Percentiles rank a stretch among this genome's conserved stretches.
Conservation (phyloP, 106 monocot genomes). For the Agapanthus africanus region DNA sequence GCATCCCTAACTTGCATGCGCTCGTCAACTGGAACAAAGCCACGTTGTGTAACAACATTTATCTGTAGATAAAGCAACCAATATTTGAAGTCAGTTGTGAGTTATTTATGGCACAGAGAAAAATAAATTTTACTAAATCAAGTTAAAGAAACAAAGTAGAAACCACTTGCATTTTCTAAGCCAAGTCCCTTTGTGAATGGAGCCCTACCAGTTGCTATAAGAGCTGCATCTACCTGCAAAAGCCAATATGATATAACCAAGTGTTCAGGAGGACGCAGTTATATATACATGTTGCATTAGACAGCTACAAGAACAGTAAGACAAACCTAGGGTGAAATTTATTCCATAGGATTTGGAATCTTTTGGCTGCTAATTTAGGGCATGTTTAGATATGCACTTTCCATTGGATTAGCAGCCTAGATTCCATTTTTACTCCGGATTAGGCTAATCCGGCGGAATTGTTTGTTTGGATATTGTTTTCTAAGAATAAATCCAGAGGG, state of each 20-base stretch:
- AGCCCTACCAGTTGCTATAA: constrained; percentile 95
- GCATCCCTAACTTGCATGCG: constrained; percentile 86
- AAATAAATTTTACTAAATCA: neutral
- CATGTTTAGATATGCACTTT: too few species aligned
- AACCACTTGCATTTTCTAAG: constrained; percentile 72
- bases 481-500: too few species aligned
- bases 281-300: neutral
- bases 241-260: neutral
- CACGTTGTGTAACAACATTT: constrained; percentile 89
- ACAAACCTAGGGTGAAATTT: neutral
- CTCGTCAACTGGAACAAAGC: constrained; percentile 94
- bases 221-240: constrained; percentile 93
- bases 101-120: neutral
- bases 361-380: neutral
- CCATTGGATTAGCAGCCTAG: too few species aligned
- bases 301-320: neutral
- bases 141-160: neutral
- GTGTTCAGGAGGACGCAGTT: neutral
- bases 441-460: too few species aligned
- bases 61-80: constrained; percentile 37
- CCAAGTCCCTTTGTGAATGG: constrained; percentile 97
- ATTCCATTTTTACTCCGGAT: too few species aligned
- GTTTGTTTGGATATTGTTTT: too few species aligned
- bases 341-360: neutral
- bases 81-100: neutral